Base-by-base conservation (phyloP, 495 filamentous ascomycete genomes). In the Neurospora pannonica region DNA sequence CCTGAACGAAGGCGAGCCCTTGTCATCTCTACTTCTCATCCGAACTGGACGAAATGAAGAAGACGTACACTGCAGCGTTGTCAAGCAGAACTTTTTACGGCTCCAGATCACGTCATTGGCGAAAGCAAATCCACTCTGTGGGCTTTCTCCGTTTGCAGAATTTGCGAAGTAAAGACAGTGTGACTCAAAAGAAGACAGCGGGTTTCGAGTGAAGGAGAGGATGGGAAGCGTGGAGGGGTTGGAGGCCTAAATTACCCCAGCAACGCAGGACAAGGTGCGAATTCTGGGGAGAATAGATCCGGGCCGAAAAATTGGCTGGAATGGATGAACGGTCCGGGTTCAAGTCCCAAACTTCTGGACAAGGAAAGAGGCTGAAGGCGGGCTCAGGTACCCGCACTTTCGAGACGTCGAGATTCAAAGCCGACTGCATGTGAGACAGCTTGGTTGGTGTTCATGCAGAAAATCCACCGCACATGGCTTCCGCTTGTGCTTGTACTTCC, bases 351-450 rank as follows among this genome's bases (percentile, higher is more conserved):
- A 34, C 54, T 1, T 67, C 6, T 4, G 7, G 6, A 67, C 54
- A 67, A 67, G 54, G 54, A 67, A 34, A 8, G 54, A 67, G 28
- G 54, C 54, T 67, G 54, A 67, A 67, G 15, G 54, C 28, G 54
- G 28, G 54, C 24, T 67, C 54, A 67, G 28, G 54, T 67, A 67
- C 54, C 54, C 54, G 54, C 54, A 67, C 24, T 7, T 67, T 34
- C 54, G 54, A 67, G 38, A 72, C 42, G 31, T 72, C 71, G 19
- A 71, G 19, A 42, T 71, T 60, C 71, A 46, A 71, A 46, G 8
- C 71, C 34, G 71, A n/a, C 71, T 72, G 71, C 71, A 72, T 72
- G 38, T 43, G 54, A 67, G 54, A 67, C 54, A 34, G 28, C 31
- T 67, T 67, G 28, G 15, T 9, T 9, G 28, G 7, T 67, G 15